phyloP scores from a whole-genome alignment of 1,284 basidiomycete genomes.

The Laetiporus sulphureus region DNA sequence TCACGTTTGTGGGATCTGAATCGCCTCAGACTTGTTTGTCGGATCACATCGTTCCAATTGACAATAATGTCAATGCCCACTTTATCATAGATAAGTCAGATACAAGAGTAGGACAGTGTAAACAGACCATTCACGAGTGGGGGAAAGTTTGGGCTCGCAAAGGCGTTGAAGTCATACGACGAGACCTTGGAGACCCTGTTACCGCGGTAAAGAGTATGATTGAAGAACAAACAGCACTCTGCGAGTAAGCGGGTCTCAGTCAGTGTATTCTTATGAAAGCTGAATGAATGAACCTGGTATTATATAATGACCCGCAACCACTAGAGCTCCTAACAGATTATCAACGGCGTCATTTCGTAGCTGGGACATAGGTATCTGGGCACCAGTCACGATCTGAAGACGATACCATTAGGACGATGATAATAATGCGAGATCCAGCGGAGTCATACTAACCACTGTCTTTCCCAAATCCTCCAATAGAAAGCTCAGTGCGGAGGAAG shows the following conservation, averaged over 20 bases:
- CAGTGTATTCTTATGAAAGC: conserved; percentile 1
- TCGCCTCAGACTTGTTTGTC: conserved; percentile 67
- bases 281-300: conserved; percentile 61
- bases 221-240: conserved; percentile 87
- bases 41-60: conserved; percentile 80
- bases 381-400: conserved; percentile 76
- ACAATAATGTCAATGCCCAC: conserved; percentile 88
- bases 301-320: conserved; percentile 84
- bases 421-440: conserved; percentile 2
- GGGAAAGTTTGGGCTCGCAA: conserved; percentile 80
- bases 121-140: conserved; percentile 73
- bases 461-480: conserved; percentile 88
- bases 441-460: conserved; percentile 52
- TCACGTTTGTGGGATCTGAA: conserved; percentile 79
- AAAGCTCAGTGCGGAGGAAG: conserved; percentile 83
- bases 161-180: conserved; percentile 83
- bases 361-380: conserved; percentile 88
- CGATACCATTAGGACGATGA: conserved; percentile 1
- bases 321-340: conserved; percentile 82
- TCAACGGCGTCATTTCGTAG: conserved; percentile 87
- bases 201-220: conserved; percentile 81
- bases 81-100: conserved; percentile 19
- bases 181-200: conserved; percentile 85
- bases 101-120: neutral
- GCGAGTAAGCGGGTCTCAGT: too few relatives aligned